Percentiles rank a stretch among this genome's conserved stretches.
phyloP scores from a whole-genome alignment of 2,329 filamentous ascomycete species.

The Cladosporium sp. region DNA sequence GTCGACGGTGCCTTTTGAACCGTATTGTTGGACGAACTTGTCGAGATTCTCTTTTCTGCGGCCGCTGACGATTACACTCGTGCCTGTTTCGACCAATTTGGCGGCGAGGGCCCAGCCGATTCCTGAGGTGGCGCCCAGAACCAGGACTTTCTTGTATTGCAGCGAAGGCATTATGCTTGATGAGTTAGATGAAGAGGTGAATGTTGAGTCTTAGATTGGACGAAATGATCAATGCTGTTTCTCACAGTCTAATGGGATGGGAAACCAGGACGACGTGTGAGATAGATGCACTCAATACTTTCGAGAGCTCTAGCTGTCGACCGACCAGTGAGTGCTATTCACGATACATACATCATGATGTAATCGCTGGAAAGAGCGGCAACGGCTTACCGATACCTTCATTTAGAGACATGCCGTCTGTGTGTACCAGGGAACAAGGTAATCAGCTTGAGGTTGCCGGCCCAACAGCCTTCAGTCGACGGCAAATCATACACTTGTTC shows the following conservation, averaged over 20 bases:
- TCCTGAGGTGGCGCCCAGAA: slow-evolving; percentile 52
- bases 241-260: no score
- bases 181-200: background rate
- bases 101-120: slow-evolving; percentile 50
- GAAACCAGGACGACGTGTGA: no score
- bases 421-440: no score
- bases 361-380: slow-evolving; percentile 5
- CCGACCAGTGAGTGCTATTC: no score
- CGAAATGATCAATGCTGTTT: no score
- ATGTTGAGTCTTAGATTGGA: no score
- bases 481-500: no score
- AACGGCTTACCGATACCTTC: background rate
- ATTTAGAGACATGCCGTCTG: no score
- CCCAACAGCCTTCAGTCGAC: no score
- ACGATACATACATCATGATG: slow-evolving; percentile 5
- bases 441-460: no score
- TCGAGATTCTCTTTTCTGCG: slow-evolving; percentile 50
- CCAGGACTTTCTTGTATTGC: slow-evolving; percentile 50
- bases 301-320: no score
- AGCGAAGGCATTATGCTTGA: slow-evolving; percentile 17
- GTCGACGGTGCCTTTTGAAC: slow-evolving; percentile 40
- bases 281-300: no score
- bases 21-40: slow-evolving; percentile 44
- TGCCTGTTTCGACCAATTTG: slow-evolving; percentile 45
- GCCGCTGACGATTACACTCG: slow-evolving; percentile 47